Conservation (phyloP, 2,329 filamentous ascomycete species). For the Aspergillus pseudoterreus region DNA sequence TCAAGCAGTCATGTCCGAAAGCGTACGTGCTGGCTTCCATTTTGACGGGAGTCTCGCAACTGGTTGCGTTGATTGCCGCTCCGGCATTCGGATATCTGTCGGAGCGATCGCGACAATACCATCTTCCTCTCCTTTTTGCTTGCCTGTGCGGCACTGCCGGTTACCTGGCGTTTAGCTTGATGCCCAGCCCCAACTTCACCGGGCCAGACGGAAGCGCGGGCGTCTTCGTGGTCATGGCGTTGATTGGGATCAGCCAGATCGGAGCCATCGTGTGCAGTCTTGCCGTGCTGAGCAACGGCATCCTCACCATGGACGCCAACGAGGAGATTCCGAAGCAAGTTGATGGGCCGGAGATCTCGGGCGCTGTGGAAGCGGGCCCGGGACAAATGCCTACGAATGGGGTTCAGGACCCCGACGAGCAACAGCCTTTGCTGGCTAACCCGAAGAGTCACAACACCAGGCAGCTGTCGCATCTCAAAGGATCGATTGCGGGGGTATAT, state of each 20-base stretch:
- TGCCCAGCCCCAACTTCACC: conserved; percentile 71
- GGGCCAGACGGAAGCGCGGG: conserved; percentile 63
- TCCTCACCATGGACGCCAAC: conserved; percentile 50
- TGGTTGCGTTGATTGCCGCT: conserved; percentile 78
- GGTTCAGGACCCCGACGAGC: conserved; percentile 19
- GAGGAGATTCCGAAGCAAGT: conserved; percentile 15
- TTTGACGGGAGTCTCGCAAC: conserved; percentile 82
- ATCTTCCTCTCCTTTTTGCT: conserved; percentile 70
- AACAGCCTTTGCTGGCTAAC: conserved; percentile 27
- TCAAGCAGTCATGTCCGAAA: conserved; percentile 78
- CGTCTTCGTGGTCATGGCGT: conserved; percentile 71
- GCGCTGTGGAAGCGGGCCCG: neutral
- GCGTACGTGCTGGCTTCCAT: conserved; percentile 87
- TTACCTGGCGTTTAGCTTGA: conserved; percentile 71
- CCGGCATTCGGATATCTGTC: conserved; percentile 84
- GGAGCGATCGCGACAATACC: conserved; percentile 62
- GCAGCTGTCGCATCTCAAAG: conserved; percentile 66
- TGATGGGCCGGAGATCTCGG: conserved; percentile 3
- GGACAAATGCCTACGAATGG: neutral
- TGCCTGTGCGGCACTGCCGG: conserved; percentile 72
- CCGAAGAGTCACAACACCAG: conserved; percentile 20
- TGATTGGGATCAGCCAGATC: conserved; percentile 91
- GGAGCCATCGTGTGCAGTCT: conserved; percentile 94
- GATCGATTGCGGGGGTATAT: conserved; percentile 91
- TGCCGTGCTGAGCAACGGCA: conserved; percentile 77